Evolutionary conservation across 2,329 filamentous ascomycete species (phyloP), one percentile per base, ranked within the genome.

Genomic region (Epichloe scottii): DNA sequence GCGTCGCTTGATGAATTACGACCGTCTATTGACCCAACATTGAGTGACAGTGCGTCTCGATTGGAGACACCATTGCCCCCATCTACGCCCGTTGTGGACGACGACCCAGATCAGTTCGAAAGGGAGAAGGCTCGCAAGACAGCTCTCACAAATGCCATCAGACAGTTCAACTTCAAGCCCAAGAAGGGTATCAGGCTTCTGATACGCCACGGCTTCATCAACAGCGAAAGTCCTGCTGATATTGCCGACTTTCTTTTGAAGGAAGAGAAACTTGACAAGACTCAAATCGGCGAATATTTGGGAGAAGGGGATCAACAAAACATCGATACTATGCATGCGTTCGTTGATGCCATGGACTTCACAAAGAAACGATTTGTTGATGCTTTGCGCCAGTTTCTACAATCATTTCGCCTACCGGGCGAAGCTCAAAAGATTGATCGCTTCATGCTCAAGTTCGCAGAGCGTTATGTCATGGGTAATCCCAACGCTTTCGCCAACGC

Each of bases 341-440:
- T 98, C 66, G 91, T 98, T 12, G 91, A 98, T 60, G 71, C 76
- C 19, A 96, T 98, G 89, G 87, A 97, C 45, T 98, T 98, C 59
- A 78, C 81, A 10, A 90, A 90, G 66, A 88, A 84, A 51, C 84
- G 90, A 2, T 98, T 98, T 60, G 91, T 96, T 6, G 91, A 96
- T 66, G 85, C 93, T 14, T 71, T 98, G 26, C 82, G 93, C 38
- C 84, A 89, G 53, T 98, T 98, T 61, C 72, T 98, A 12, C 93
- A 98, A 66, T 87, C 89, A 30, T 98, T 98, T 73, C 85, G 93
- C 55, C 73, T 98, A 14, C 93, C 93, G 0, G 93, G 93, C 54
- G 93, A 98, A 68, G 90, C 90, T 0, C 93, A 98, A 65, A 98
- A 98, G 72, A 98, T 98, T 58, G 93, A 98, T 80, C 87, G 93